A percentile compares a stretch with the other conserved stretches of the same genome.
These are phyloP conservation scores for Xanthoconium separans DNA, from an alignment of 1,284 basidiomycete genomes.

Conservation along the genomic window DNA sequence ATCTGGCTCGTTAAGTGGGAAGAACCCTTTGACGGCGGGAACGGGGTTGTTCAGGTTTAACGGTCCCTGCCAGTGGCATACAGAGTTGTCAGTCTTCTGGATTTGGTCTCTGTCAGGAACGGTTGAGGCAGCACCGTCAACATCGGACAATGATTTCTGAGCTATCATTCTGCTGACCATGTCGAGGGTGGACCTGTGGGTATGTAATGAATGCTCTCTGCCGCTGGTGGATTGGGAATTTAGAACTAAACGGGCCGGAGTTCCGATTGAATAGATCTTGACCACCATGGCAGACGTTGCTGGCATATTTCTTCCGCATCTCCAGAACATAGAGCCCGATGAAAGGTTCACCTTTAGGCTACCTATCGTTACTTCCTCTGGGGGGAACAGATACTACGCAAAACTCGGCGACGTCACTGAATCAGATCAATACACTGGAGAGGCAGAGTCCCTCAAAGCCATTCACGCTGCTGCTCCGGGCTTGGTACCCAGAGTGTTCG, in stretches of 20 bases:
- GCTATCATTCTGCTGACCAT: conserved; percentile 1
- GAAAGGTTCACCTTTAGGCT: conserved; percentile 46
- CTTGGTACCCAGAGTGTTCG: conserved; percentile 63
- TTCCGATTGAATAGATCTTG: not conserved
- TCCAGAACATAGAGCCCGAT: conserved; percentile 49
- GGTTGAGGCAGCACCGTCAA: not conserved
- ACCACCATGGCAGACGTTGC: conserved; percentile 27
- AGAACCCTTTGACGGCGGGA: conserved; percentile 50
- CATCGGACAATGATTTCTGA: not conserved
- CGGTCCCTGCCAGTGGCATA: not conserved
- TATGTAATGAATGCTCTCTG: not conserved
- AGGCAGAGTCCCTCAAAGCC: conserved; percentile 68
- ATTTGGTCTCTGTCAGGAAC: not conserved
- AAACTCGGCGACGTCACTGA: conserved; percentile 56
- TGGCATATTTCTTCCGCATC: conserved; percentile 40
- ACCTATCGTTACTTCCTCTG: conserved; percentile 55
- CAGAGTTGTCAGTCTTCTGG: not conserved
- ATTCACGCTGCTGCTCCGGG: conserved; percentile 66
- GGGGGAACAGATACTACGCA: conserved; percentile 57
- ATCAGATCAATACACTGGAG: conserved; percentile 66
- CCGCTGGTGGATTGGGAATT: not conserved
- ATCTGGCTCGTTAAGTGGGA: conserved; percentile 60
- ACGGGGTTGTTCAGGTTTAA: conserved; percentile 46
- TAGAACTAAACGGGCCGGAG: not conserved
- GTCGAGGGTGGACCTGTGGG: not conserved